Base-by-base conservation (phyloP, 2,329 filamentous ascomycete genomes). In the Aspergillus novoparasiticus region DNA sequence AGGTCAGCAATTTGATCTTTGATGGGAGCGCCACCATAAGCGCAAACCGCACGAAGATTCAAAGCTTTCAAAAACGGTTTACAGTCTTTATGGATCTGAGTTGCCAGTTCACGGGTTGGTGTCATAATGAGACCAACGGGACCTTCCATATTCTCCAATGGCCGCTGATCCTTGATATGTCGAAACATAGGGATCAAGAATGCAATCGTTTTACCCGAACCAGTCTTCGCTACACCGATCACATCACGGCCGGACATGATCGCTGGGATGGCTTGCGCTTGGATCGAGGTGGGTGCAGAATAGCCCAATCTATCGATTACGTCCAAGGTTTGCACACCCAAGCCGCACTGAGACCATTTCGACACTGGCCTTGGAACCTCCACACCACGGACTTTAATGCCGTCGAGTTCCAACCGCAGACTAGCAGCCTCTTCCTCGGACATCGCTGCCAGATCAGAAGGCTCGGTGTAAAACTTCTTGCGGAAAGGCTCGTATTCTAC, bases 221-320 rank as follows among this genome's bases (percentile, higher is more conserved):
- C 95, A 30, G 95, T 99, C 82, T 98, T 98, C 21, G 95, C 95
- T 59, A 99, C 93, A 68, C 94, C 95, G 67, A 99, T 93, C 43
- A 97, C 91, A 81, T 99, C 95, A 69, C 93, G 88, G 11, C 95
- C 95, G 32, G 94, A 96, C 92, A 98, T 97, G 72, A 97, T 92
- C 11, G 93, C 90, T 2, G 95, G 95, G 64, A 98, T 89, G 2
- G 95, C 95, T 78, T 99, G 95, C 78, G 94, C 90, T 78, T 99
- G 95, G 71, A 99, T 98, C 0, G 94, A 87, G 0, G 95, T 98
- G 0, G 95, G 94, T 73, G 89, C 91, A 61, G 96, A 91, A 75
- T 93, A 99, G 8, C 91, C 91, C 43, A 97, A 81, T 59, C 86
- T 87, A 45, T 89, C 87, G 66, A 99, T 89, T 43, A 97, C 90